Evolutionary conservation across 768 basidiomycete genomes (phyloP).

Genomic region (Sutorius australiensis): DNA sequence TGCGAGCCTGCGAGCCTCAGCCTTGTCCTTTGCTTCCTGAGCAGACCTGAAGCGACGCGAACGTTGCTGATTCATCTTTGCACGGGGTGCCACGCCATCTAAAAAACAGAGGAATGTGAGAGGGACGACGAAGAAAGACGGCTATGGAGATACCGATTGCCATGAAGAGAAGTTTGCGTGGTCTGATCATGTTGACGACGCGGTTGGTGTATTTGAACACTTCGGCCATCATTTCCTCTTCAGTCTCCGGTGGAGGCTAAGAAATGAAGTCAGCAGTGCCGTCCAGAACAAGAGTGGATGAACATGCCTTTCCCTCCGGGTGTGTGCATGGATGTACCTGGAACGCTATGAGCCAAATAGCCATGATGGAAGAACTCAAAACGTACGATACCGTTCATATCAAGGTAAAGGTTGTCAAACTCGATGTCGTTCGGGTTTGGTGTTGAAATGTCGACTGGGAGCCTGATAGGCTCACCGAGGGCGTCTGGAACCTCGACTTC

Average conservation of each 20-base stretch:
- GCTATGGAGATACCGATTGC: conserved; percentile 72
- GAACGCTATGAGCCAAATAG: neutral
- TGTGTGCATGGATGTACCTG: conserved; percentile 99
- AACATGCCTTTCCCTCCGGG: conserved; percentile 85
- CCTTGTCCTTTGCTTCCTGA: conserved; percentile 94
- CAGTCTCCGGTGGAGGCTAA: conserved; percentile 93
- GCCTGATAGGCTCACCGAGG: conserved; percentile 60
- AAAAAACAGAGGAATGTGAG: conserved; percentile 2
- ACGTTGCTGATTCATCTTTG: conserved; percentile 99
- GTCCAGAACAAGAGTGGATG: neutral
- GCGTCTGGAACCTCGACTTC: conserved; percentile 64
- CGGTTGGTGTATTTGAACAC: conserved; percentile 96
- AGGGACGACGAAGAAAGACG: neutral
- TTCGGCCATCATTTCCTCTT: conserved; percentile 99
- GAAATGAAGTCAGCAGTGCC: neutral
- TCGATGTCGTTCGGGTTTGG: conserved; percentile 95
- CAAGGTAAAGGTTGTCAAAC: conserved; percentile 94
- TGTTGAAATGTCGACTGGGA: conserved; percentile 74
- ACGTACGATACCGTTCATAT: conserved; percentile 98
- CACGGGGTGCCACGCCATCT: conserved; percentile 97
- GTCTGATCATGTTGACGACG: conserved; percentile 95
- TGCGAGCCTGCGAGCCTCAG: conserved; percentile 78
- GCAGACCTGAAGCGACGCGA: conserved; percentile 93
- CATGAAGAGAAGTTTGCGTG: conserved; percentile 95
- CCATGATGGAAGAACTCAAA: neutral